Conservation (phyloP, 176 grass and related monocot species). For the Phoenix dactylifera region DNA sequence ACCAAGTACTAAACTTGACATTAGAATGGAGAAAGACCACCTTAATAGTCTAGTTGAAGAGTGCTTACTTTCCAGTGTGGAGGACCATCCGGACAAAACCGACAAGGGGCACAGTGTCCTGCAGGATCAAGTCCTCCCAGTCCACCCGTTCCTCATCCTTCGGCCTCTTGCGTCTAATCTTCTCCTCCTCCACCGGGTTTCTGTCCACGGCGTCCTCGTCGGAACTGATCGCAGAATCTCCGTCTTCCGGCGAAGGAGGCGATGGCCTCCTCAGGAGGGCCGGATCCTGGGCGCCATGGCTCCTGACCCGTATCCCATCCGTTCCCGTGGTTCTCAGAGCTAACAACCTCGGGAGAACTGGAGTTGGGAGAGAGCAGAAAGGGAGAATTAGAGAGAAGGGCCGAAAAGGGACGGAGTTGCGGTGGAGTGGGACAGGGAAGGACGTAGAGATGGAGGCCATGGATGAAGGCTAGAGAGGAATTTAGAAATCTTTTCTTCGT, state of each 20-base stretch:
- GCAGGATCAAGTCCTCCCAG: conserved; percentile 94
- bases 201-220: background rate
- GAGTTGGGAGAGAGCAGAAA: background rate
- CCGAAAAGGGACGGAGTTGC: background rate
- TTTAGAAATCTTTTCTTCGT: no score
- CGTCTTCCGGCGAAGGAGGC: conserved; percentile 16
- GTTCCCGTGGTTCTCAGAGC: conserved; percentile 26
- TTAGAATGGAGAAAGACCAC: conserved; percentile 13
- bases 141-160: conserved; percentile 43
- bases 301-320: conserved; percentile 13
- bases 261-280: conserved; percentile 53
- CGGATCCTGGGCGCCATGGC: conserved; percentile 28
- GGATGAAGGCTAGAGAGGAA: background rate
- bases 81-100: conserved; percentile 94
- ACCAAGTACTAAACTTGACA: no score
- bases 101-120: conserved; percentile 91
- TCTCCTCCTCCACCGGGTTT: conserved; percentile 11
- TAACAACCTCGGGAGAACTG: conserved; percentile 20
- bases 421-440: conserved; percentile 2
- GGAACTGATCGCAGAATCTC: no score
- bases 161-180: conserved; percentile 21
- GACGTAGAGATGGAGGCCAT: conserved; percentile 14
- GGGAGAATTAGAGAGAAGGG: background rate
- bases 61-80: conserved; percentile 80
- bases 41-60: no score